Conservation (phyloP, 805 yeast genomes). For the Myxozyma udenii region DNA sequence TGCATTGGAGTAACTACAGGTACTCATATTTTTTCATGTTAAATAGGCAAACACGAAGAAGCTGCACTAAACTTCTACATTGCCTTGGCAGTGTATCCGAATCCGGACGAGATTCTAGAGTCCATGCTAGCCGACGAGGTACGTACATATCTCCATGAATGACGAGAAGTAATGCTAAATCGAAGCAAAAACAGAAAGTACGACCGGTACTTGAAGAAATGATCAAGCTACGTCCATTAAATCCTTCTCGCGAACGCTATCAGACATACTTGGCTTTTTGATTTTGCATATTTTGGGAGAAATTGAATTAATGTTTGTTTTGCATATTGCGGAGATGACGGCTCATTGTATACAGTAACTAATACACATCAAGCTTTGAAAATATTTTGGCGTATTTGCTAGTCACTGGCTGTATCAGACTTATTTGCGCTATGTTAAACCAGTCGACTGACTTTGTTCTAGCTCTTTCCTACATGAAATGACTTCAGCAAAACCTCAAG, state of each 20-base stretch:
- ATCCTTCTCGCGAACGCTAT: slow-evolving; percentile 1
- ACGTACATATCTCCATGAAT: no score
- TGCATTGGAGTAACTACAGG: not conserved
- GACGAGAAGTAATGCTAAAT: no score
- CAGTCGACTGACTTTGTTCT: no score
- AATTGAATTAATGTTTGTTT: not conserved
- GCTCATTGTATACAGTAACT: no score
- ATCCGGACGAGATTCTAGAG: slow-evolving; percentile 80
- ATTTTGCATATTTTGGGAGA: not conserved
- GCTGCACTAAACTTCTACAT: slow-evolving; percentile 91
- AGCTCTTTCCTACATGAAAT: no score
- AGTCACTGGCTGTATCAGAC: no score
- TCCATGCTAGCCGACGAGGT: slow-evolving; percentile 15
- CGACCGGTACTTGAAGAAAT: slow-evolving; percentile 10
- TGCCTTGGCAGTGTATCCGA: slow-evolving; percentile 89
- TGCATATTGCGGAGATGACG: no score
- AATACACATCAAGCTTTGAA: no score
- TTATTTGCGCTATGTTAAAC: no score
- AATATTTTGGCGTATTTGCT: not conserved
- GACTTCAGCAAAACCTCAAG: no score
- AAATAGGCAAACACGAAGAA: slow-evolving; percentile 50
- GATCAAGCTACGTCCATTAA: slow-evolving; percentile 15
- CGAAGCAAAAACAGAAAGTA: slow-evolving; percentile 19
- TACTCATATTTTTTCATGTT: not conserved
- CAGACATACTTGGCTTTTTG: not conserved